Evolutionary conservation across 2,329 filamentous ascomycete species (phyloP).

Genomic region (Calonectria hongkongensis): DNA sequence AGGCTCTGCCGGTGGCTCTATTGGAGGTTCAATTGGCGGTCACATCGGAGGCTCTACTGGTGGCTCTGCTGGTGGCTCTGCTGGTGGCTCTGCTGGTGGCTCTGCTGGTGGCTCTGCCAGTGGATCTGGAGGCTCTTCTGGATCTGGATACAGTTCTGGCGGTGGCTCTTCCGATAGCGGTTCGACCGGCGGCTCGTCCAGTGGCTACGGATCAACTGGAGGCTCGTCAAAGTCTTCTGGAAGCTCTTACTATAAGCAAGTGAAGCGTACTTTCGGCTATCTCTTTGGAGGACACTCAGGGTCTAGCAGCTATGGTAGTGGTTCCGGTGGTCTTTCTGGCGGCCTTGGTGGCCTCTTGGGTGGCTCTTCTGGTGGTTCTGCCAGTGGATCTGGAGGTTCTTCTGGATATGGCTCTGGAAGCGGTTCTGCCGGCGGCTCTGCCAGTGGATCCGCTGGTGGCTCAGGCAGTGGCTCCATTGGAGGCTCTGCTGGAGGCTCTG

Average conservation of each 20-base stretch:
- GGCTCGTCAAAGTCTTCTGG: not conserved
- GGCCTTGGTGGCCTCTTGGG: not conserved
- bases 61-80: not conserved
- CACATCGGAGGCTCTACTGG: not conserved
- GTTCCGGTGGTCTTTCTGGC: not conserved
- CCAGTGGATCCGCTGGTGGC: not conserved
- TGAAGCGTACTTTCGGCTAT: conserved; percentile 11
- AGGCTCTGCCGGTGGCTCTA: not conserved
- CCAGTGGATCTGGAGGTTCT: not conserved
- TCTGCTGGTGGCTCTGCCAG: not conserved
- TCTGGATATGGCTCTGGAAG: not conserved
- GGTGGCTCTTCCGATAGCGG: not conserved
- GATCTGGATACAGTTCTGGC: not conserved
- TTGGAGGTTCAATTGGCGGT: not conserved
- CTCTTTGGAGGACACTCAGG: not conserved
- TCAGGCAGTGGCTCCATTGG: not conserved
- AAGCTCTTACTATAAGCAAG: not conserved
- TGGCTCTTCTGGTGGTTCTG: not conserved
- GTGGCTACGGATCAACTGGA: not conserved
- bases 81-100: not conserved
- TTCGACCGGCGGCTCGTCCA: not conserved
- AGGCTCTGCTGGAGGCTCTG: not conserved
- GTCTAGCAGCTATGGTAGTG: conserved; percentile 1
- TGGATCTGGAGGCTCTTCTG: not conserved
- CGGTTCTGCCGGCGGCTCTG: not conserved